Conservation (phyloP, 345 rosid species). For the Psidium friedrichsthalianum region DNA sequence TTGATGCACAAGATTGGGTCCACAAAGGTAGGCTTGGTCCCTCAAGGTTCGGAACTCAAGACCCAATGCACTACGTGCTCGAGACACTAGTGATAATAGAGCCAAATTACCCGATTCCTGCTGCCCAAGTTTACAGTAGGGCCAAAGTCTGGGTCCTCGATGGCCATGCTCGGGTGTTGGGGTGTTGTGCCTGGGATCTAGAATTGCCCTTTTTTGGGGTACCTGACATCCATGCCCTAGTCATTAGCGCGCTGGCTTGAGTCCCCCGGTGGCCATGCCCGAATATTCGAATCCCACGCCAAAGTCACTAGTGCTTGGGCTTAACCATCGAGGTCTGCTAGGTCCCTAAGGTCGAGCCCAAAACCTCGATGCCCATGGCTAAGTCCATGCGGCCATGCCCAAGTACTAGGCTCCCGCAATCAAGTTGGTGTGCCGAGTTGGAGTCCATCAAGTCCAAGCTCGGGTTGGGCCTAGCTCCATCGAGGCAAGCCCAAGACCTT, state of each 20-base stretch:
- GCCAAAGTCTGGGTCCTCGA: neutral
- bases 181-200: neutral
- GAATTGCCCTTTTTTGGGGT: no score
- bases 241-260: accelerated
- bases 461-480: neutral
- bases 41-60: neutral
- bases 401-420: neutral
- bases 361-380: neutral
- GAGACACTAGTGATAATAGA: neutral
- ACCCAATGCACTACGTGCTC: neutral
- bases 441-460: neutral
- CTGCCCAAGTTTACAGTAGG: neutral
- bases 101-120: neutral
- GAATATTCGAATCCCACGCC: neutral
- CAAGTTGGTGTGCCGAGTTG: accelerated
- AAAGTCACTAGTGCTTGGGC: neutral
- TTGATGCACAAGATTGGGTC: neutral
- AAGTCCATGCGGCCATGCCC: neutral
- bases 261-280: neutral
- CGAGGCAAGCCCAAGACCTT: neutral
- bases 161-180: no score
- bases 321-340: neutral
- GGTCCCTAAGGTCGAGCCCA: neutral
- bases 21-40: neutral
- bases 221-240: neutral